A percentile compares a stretch with the other conserved stretches of the same genome.
These are phyloP conservation scores for Dendrobium chrysotoxum DNA, from an alignment of 106 monocot species.

Conservation along the genomic window DNA sequence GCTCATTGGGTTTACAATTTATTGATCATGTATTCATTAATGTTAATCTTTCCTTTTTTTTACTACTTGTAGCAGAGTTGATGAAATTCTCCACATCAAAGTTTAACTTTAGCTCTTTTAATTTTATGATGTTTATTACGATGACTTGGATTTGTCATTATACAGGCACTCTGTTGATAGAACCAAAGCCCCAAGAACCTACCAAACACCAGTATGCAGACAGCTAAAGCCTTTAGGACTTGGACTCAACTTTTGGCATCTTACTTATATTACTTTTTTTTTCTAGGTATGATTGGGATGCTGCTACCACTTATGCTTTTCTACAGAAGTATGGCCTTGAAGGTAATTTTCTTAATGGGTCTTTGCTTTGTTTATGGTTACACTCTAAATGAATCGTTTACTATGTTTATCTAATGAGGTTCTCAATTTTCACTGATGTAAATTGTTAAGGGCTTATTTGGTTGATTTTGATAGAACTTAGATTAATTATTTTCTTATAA, in stretches of 20 bases:
- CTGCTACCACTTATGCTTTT: conserved; percentile 72
- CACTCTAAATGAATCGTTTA: neutral
- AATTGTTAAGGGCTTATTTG: neutral
- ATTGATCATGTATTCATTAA: neutral
- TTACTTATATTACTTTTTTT: conserved; percentile 1
- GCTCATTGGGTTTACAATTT: neutral
- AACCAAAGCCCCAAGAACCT: conserved; percentile 97
- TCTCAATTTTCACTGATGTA: neutral
- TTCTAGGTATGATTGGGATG: conserved; percentile 98
- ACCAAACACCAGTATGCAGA: conserved; percentile 90
- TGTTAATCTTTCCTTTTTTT: neutral
- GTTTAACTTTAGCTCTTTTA: neutral
- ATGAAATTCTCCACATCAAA: no score
- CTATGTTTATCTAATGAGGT: neutral
- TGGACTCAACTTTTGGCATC: neutral
- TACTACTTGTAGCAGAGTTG: neutral
- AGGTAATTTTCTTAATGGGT: conserved; percentile 31
- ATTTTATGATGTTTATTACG: neutral
- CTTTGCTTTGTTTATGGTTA: neutral
- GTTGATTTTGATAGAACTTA: neutral
- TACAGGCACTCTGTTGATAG: conserved; percentile 83
- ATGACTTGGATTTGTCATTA: neutral
- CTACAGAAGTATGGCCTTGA: conserved; percentile 71
- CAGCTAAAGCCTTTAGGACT: neutral
- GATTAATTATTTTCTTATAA: no score